Conservation (phyloP, 73 alveolate species). For the Stentor roeselii region DNA sequence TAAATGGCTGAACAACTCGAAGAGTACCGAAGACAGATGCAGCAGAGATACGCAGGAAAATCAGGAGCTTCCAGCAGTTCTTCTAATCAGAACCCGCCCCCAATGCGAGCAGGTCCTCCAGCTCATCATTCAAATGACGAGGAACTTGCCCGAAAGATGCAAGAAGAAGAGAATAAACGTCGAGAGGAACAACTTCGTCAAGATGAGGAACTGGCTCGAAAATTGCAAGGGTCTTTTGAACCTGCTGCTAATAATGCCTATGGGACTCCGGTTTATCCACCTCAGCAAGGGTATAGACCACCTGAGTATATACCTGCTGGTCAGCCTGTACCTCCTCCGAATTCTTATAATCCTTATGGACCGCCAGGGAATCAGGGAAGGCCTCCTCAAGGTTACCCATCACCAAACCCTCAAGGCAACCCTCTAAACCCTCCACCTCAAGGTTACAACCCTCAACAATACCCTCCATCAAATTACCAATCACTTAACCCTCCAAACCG, state of each 20-base stretch:
- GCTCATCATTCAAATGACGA: background rate
- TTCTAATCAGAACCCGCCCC: no score
- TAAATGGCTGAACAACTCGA: constrained; percentile 22
- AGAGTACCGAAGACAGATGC: constrained; percentile 15
- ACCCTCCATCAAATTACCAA: background rate
- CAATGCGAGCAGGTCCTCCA: no score
- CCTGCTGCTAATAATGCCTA: no score
- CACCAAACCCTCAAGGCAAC: constrained; percentile 20
- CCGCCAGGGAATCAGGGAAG: background rate
- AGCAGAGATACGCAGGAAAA: background rate
- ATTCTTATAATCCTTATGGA: background rate
- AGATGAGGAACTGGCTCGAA: constrained; percentile 21
- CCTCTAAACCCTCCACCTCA: constrained; percentile 8
- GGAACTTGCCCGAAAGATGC: background rate
- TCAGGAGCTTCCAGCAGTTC: background rate
- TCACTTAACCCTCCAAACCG: background rate
- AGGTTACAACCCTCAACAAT: background rate
- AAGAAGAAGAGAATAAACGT: constrained; percentile 1
- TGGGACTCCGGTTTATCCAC: background rate
- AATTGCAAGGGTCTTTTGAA: background rate
- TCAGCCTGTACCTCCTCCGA: background rate
- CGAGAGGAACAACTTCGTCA: background rate
- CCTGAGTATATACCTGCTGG: background rate
- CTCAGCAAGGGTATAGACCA: background rate
- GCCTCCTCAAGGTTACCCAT: background rate